Base-by-base conservation (phyloP, 192 early-diverging fungal genomes). In the Oehlia diaphana region DNA sequence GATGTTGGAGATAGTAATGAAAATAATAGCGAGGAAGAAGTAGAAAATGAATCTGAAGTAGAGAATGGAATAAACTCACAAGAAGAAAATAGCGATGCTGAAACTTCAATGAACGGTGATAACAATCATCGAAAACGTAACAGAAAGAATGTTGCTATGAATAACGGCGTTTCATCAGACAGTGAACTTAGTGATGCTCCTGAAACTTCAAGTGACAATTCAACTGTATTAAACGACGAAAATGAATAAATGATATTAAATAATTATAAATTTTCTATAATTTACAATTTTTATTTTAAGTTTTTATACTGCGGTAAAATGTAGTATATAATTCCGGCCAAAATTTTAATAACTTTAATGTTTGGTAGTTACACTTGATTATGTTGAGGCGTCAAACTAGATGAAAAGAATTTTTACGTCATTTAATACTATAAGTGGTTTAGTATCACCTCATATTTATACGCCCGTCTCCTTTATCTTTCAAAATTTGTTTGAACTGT, bases 1-100 rank as follows among this genome's bases (percentile, higher is more conserved):
- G 78, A 71, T 8, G 78, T 62, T 37, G 53, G 26, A 37, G 85
- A 85, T 10, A 68, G 53, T 35, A 78, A 74, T 33, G 72, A 78
- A 3, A 50, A 70, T 16, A 65, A 64, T 6, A 73, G 64, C 6
- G 37, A 81, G 10, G 73, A 78, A 4, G 72, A 79, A 28, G 21
- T 16, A 4, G 50, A 58, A 5, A 58, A 58, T 58, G 10, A 67
- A 72, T 58, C 76, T 21, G 79, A 79, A 37, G 83, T 77, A n/a
- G 82, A 76, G 2, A 63, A 62, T 23, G 73, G 75, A n/a, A 70
- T 72, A n/a, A 72, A 37, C 10, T 47, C 44, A 10, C 44, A 47
- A 47, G 44, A 47, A 47, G 26, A 28, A 33, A 79, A 72, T 50
- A 33, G 47, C 12, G 77, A 78, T 12, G 21, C n/a, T 7, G 49